These are phyloP conservation scores for Clohesyomyces aquaticus DNA, from an alignment of 495 filamentous ascomycete genomes.

Conservation along the genomic window DNA sequence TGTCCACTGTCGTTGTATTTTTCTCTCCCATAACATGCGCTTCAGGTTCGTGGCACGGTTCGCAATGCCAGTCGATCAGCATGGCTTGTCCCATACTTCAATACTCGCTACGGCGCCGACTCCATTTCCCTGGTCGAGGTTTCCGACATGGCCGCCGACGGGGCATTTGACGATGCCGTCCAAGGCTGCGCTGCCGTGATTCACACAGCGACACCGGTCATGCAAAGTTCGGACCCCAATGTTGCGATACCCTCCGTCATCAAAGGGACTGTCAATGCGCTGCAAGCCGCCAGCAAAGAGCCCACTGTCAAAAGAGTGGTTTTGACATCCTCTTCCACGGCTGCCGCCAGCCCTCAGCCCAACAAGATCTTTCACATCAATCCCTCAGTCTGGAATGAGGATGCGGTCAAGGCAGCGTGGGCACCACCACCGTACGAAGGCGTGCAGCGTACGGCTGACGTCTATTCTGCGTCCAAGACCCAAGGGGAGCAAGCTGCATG, in stretches of 20 bases:
- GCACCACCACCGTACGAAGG: constrained; percentile 21
- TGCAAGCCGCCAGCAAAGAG: constrained; percentile 16
- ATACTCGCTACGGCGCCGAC: constrained; percentile 8
- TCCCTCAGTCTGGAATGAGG: constrained; percentile 17
- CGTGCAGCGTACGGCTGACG: constrained; percentile 23
- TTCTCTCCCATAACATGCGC: too few relatives aligned
- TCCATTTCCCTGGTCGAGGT: constrained; percentile 12
- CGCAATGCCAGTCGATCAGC: constrained; percentile 32
- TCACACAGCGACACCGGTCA: constrained; percentile 18
- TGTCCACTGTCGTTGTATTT: too few relatives aligned
- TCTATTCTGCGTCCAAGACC: constrained; percentile 60
- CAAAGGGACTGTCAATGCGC: constrained; percentile 12
- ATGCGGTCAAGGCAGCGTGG: constrained; percentile 22
- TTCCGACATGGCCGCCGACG: constrained; percentile 8
- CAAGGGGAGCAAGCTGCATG: constrained; percentile 57
- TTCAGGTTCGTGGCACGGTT: constrained; percentile 31
- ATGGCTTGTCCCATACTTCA: constrained; percentile 21
- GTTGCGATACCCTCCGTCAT: constrained; percentile 16
- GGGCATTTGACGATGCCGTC: constrained; percentile 20
- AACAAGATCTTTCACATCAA: constrained; percentile 18
- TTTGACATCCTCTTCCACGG: constrained; percentile 23
- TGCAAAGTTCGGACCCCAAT: constrained; percentile 14
- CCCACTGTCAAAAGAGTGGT: constrained; percentile 26
- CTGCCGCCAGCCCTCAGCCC: constrained; percentile 13
- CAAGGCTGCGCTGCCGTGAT: constrained; percentile 19